phyloP scores from a whole-genome alignment of 441 rosid genomes.

The Gossypium davidsonii region DNA sequence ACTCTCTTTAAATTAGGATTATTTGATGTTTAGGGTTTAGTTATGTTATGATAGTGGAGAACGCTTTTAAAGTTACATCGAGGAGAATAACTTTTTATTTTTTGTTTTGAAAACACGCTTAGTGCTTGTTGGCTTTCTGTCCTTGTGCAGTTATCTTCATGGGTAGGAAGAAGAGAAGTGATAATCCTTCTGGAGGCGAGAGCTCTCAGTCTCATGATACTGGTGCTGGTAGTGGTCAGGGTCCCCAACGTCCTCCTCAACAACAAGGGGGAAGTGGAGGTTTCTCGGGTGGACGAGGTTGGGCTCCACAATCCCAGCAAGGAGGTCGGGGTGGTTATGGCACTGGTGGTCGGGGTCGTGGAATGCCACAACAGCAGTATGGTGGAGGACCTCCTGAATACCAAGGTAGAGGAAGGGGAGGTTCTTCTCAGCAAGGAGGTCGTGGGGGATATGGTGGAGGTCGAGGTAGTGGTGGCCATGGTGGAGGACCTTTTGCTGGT shows the following conservation, averaged over 20 bases:
- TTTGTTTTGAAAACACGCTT: not conserved
- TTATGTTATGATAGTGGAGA: not conserved
- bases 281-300: not conserved
- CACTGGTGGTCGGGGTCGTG: slow-evolving; percentile 55
- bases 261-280: not conserved
- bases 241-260: slow-evolving; percentile 25
- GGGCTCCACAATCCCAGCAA: not conserved
- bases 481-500: not conserved
- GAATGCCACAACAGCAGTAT: slow-evolving; percentile 48
- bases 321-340: slow-evolving; percentile 36
- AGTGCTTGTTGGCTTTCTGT: not conserved
- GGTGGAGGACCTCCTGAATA: slow-evolving; percentile 49
- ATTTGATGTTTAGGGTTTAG: not conserved
- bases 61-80: not conserved
- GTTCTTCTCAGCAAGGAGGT: slow-evolving; percentile 57
- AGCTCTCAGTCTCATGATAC: slow-evolving; percentile 42
- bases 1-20: not conserved
- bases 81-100: not conserved
- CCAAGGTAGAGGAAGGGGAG: slow-evolving; percentile 78
- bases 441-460: slow-evolving; percentile 45
- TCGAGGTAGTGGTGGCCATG: not conserved
- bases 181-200: slow-evolving; percentile 43
- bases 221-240: slow-evolving; percentile 36
- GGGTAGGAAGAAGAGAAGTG: slow-evolving; percentile 76
- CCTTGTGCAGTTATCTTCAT: slow-evolving; percentile 29